Base-by-base conservation (phyloP, 148 eudicot genomes). In the Cornus florida region DNA sequence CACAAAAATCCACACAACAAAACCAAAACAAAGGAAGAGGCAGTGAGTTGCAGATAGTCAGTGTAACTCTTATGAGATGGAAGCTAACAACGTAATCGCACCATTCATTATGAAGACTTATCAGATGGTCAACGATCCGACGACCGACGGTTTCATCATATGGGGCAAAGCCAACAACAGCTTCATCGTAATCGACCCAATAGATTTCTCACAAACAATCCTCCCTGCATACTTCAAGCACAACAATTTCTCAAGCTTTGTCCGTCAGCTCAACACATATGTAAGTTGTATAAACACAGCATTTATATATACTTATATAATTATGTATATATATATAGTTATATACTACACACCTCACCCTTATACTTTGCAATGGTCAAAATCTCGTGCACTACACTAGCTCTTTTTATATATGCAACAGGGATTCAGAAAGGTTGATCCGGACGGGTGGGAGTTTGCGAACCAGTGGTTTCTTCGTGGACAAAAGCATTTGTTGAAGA, bases 201-300 rank as follows among this genome's bases (percentile, higher is more conserved):
- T 91, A 5, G 91, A 84, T 67, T 94, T 94, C 86, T 88, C 98
- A 0, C 90, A 84, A 17, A 31, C 77, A 8, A 69, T 92, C 31
- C 86, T 94, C 46, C 92, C 98, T 2, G 78, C 83, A 10, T 86
- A 77, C 80, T 94, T 94, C 90, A 94, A 94, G 82, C 98, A 94
- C 79, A 87, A 84, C 81, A 94, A 94, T 74, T 94, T 94, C 90
- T 94, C 98, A 5, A 94, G 98, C 85, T 94, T 94, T 73, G 89
- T 94, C 79, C 98, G 97, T 23, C 98, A 94, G 48, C 94, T 94
- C 86, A 94, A 92, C 71, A 92, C 98, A 22, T 94, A 94, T 81
- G 98, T 94, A 78, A 80, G 95, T 23, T 73, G 4, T 33, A 38
- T 31, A 38, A 11, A 53, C 17, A 53, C 10, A 43, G 7, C 1